A percentile compares a stretch with the other conserved stretches of the same genome.
phyloP scores from a whole-genome alignment of 2,329 filamentous ascomycete genomes.

The Ceratocystiopsis brevicomis region DNA sequence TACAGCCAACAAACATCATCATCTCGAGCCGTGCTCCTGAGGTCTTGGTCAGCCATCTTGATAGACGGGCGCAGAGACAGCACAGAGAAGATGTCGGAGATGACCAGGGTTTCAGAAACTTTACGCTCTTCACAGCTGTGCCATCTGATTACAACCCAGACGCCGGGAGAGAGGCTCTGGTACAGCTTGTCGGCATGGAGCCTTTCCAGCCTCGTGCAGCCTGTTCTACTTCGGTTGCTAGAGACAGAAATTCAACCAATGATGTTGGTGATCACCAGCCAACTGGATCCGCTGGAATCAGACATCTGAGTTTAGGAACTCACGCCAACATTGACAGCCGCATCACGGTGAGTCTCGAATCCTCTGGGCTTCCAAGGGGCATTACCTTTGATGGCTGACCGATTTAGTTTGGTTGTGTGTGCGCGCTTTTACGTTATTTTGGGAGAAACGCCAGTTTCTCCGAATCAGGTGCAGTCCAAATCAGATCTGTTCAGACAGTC shows the following conservation, averaged over 20 bases:
- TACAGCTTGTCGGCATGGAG: constrained; percentile 34
- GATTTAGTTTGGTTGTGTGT: constrained; percentile 54
- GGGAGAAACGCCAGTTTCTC: constrained; percentile 31
- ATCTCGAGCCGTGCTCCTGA: constrained; percentile 29
- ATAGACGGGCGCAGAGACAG: not conserved
- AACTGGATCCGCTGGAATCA: too few species aligned
- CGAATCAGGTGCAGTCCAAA: constrained; percentile 19
- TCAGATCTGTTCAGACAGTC: constrained; percentile 56
- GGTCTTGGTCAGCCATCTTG: constrained; percentile 18
- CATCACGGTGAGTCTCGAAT: constrained; percentile 34
- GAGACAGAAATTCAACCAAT: not conserved
- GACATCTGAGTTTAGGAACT: constrained; percentile 33
- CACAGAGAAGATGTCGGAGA: too few species aligned
- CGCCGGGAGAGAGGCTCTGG: constrained; percentile 45
- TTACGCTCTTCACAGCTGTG: constrained; percentile 45
- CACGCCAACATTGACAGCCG: constrained; percentile 56
- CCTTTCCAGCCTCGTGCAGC: constrained; percentile 33
- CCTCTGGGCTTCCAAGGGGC: too few species aligned
- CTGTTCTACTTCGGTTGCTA: constrained; percentile 24
- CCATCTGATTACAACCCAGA: constrained; percentile 55
- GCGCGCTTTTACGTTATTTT: constrained; percentile 67
- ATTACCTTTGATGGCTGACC: not conserved
- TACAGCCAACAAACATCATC: constrained; percentile 36
- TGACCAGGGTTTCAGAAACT: constrained; percentile 8
- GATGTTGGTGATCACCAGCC: too few species aligned